Evolutionary conservation across 192 early-diverging fungal species (phyloP).

Genomic region (Coemansia sp.): DNA sequence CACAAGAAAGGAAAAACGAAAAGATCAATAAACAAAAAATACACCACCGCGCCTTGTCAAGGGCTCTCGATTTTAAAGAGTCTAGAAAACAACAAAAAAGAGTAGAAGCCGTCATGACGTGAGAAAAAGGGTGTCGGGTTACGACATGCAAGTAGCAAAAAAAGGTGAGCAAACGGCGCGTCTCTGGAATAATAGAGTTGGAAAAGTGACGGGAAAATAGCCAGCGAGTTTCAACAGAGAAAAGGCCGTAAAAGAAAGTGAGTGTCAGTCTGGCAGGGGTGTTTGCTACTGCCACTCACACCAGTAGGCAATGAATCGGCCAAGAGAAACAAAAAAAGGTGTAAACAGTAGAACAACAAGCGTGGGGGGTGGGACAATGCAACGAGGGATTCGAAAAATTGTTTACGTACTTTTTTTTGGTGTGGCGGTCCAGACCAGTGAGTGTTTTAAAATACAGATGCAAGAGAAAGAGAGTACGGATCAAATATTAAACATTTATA

Average conservation of each 20-base stretch:
- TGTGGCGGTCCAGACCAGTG: not conserved
- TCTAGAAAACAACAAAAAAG: no score
- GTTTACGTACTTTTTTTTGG: not conserved
- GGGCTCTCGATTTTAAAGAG: no score
- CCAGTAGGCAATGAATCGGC: not conserved
- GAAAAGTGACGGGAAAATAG: not conserved
- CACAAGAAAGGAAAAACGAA: no score
- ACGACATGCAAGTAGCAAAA: not conserved
- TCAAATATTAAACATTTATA: not conserved
- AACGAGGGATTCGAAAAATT: not conserved
- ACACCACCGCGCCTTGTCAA: no score
- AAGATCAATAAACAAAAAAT: no score
- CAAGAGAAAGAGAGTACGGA: not conserved
- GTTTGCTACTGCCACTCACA: not conserved
- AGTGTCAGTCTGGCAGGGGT: no score
- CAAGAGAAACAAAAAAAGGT: not conserved
- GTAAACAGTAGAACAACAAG: not conserved
- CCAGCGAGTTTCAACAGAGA: not conserved
- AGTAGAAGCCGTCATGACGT: not conserved
- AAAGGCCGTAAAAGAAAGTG: not conserved
- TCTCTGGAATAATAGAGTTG: not conserved
- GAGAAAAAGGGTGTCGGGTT: not conserved
- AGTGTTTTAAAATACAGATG: not conserved
- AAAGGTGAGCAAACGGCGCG: no score
- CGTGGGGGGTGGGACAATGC: slow-evolving; percentile 5